Evolutionary conservation across 306 rosid genomes (phyloP).

Genomic region (Luffa acutangula): DNA sequence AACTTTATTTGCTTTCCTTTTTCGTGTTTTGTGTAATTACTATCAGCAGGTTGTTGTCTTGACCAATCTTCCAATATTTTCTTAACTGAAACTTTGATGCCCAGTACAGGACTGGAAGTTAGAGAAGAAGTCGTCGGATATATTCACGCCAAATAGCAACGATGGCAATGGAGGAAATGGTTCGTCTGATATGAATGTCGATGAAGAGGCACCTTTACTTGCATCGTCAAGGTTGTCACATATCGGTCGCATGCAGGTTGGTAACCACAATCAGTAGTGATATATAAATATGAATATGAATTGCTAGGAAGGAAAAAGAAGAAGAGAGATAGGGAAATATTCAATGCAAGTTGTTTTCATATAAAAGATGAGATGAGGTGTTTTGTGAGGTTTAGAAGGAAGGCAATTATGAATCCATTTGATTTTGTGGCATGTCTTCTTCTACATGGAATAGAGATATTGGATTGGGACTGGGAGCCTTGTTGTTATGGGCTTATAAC

Average conservation of each 20-base stretch:
- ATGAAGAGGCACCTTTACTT: conserved; percentile 69
- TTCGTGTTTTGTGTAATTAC: background rate
- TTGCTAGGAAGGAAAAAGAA: background rate
- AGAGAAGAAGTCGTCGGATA: conserved; percentile 75
- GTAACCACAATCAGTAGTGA: conserved; percentile 34
- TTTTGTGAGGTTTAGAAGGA: background rate
- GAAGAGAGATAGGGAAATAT: background rate
- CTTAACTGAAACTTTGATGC: background rate
- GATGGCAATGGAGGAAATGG: conserved; percentile 20
- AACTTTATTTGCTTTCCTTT: background rate
- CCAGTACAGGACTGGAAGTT: conserved; percentile 72
- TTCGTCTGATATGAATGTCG: conserved; percentile 27
- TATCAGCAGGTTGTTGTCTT: background rate
- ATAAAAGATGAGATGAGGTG: background rate
- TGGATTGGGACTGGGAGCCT: background rate
- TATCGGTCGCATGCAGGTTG: conserved; percentile 47
- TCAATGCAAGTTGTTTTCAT: background rate
- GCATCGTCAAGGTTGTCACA: conserved; percentile 69
- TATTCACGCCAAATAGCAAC: conserved; percentile 30
- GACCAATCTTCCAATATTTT: background rate
- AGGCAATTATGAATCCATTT: background rate
- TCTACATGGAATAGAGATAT: background rate
- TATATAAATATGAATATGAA: conserved; percentile 11
- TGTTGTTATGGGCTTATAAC: background rate
- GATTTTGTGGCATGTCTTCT: background rate